Conservation (phyloP, 192 early-diverging fungal species). For the Backusella sp. region DNA sequence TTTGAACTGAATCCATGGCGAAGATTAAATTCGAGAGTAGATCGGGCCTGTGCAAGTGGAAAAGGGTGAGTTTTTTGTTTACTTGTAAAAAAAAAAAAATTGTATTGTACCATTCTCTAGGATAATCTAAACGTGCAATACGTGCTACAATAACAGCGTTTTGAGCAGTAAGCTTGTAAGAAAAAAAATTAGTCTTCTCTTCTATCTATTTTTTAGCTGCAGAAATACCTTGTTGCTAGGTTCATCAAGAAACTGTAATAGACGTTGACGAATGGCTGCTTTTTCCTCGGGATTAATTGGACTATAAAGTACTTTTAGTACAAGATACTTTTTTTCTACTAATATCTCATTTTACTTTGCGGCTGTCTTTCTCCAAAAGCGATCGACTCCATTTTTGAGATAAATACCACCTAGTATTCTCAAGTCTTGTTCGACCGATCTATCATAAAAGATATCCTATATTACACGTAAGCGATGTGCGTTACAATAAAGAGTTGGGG, state of each 20-base stretch:
- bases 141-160: constrained; percentile 77
- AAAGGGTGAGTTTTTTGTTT: neutral
- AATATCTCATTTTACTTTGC: constrained; percentile 47
- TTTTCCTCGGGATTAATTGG: constrained; percentile 72
- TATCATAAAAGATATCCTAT: constrained; percentile 76
- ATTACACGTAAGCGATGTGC: too few species aligned
- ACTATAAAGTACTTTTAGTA: constrained; percentile 31
- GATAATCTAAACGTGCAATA: constrained; percentile 87
- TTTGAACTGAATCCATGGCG: constrained; percentile 49
- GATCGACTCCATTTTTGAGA: constrained; percentile 90
- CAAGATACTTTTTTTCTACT: neutral
- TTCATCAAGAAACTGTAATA: constrained; percentile 70
- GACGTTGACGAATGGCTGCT: constrained; percentile 58
- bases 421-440: constrained; percentile 57
- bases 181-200: neutral
- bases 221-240: constrained; percentile 56
- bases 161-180: constrained; percentile 61
- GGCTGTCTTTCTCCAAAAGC: constrained; percentile 83
- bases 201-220: neutral
- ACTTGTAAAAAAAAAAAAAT: neutral
- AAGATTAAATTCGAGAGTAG: constrained; percentile 53
- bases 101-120: constrained; percentile 71
- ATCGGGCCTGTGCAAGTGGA: constrained; percentile 51
- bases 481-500: neutral
- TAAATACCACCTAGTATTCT: constrained; percentile 77